Base-by-base conservation (phyloP, 306 rosid species). In the Crataegus laevigata region DNA sequence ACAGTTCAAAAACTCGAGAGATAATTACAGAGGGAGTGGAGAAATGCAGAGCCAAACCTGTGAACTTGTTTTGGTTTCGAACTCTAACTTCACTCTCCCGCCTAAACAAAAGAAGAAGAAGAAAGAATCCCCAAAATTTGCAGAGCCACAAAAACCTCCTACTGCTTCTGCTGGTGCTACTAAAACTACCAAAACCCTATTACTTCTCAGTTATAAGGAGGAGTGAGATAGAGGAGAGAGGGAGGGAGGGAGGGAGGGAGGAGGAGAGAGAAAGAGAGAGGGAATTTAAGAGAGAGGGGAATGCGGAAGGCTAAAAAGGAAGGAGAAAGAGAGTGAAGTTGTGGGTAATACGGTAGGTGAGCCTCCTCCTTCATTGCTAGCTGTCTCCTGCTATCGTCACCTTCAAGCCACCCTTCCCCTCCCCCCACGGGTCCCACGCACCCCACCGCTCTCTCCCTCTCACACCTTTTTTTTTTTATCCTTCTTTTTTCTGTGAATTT, bases 281-380 rank as follows among this genome's bases (percentile, higher is more conserved):
- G 18, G 54, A 50, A 50, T 50, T 50, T 50, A 50, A 50, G 54
- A 50, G 54, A 4, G 3, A 0, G 54, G 43, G 12, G 43, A 40
- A 40, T 40, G 43, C 3, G 58, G 78, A 68, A 29, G 86, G 82
- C 67, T 89, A 82, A 86, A 89, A 84, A 83, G 86, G 79, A 52
- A 55, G 69, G 14, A 34, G 69, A 22, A 17, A 45, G 77, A 60
- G 36, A 68, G 86, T 14, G 87, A 81, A 13, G 66, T 3, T 61
- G 57, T 73, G 75, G 54, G 54, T 73, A 74, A 83, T 18, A 82
- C 75, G 90, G 90, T 88, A 81, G 96, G 93, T 89, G 89, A 85
- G 91, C 83, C 78, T 89, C 92, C 74, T 81, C 78, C 93, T 88
- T 90, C 97, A 88, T 85, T 91, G 99, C 99, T 84, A 96, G 99